Conservation (phyloP, 2,329 filamentous ascomycete genomes). For the Cordyceps pruinosa region DNA sequence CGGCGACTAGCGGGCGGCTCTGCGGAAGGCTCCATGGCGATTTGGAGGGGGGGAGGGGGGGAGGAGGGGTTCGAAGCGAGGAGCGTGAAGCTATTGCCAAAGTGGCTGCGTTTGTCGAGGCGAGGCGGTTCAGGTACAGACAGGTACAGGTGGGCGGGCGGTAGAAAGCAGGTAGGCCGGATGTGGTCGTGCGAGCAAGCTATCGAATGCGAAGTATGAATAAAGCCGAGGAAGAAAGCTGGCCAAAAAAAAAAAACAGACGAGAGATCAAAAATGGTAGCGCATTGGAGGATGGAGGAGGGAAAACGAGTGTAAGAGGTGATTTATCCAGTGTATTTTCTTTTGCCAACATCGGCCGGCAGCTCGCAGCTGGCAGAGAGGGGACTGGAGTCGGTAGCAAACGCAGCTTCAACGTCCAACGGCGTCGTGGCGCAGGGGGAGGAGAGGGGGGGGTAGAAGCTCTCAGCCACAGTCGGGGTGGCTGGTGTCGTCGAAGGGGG, state of each 20-base stretch:
- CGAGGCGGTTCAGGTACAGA: neutral
- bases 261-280: neutral
- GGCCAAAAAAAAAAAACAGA: neutral
- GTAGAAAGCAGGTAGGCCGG: neutral
- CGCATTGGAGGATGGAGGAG: neutral
- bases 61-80: slow-evolving; percentile 20
- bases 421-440: neutral
- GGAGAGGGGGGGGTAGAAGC: neutral
- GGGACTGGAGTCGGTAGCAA: too few relatives aligned
- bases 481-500: neutral
- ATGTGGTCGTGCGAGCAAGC: neutral
- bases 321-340: neutral
- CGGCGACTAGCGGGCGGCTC: slow-evolving; percentile 28
- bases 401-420: neutral
- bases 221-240: neutral
- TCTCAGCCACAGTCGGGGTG: neutral
- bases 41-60: neutral
- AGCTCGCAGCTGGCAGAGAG: neutral
- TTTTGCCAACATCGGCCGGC: neutral
- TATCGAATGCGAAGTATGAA: neutral
- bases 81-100: neutral
- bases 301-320: neutral
- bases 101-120: neutral
- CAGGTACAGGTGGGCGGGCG: neutral
- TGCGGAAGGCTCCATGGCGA: slow-evolving; percentile 5